Conservation (phyloP, 176 grass and related monocot species). For the Juncus effusus region DNA sequence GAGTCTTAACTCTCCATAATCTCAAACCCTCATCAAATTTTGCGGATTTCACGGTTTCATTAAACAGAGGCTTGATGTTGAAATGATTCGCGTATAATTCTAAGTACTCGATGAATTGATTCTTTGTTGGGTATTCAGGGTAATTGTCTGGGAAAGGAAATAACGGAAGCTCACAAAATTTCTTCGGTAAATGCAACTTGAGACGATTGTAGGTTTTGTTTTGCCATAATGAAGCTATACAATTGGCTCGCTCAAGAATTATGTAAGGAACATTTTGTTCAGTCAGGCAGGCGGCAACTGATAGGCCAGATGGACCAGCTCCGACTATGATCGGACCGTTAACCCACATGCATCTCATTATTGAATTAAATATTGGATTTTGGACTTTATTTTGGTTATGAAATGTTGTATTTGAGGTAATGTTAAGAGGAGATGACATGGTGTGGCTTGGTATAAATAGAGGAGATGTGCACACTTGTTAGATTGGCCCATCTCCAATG, state of each 20-base stretch:
- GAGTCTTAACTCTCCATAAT: constrained; percentile 46
- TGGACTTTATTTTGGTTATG: background rate
- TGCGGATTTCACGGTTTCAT: constrained; percentile 57
- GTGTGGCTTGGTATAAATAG: constrained; percentile 15
- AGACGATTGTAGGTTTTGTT: constrained; percentile 64
- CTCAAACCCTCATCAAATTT: constrained; percentile 41
- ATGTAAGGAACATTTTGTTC: constrained; percentile 41
- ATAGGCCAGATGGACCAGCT: constrained; percentile 61
- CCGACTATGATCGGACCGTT: constrained; percentile 80
- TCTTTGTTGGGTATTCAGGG: constrained; percentile 59
- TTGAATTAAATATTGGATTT: constrained; percentile 3
- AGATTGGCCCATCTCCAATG: constrained; percentile 25
- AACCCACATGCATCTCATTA: constrained; percentile 47
- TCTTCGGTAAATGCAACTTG: constrained; percentile 59
- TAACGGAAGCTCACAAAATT: constrained; percentile 68
- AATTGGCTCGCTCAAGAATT: constrained; percentile 65
- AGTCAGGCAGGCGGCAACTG: constrained; percentile 51
- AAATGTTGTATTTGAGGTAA: constrained; percentile 16
- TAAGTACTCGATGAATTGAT: constrained; percentile 69
- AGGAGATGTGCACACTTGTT: background rate
- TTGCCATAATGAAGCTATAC: constrained; percentile 81
- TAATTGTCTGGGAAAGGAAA: constrained; percentile 52
- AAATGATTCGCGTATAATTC: constrained; percentile 40
- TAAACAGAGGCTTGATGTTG: constrained; percentile 43
- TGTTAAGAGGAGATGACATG: background rate